Conservation (phyloP, 2,329 filamentous ascomycete species). For the Calonectria pteridis region DNA sequence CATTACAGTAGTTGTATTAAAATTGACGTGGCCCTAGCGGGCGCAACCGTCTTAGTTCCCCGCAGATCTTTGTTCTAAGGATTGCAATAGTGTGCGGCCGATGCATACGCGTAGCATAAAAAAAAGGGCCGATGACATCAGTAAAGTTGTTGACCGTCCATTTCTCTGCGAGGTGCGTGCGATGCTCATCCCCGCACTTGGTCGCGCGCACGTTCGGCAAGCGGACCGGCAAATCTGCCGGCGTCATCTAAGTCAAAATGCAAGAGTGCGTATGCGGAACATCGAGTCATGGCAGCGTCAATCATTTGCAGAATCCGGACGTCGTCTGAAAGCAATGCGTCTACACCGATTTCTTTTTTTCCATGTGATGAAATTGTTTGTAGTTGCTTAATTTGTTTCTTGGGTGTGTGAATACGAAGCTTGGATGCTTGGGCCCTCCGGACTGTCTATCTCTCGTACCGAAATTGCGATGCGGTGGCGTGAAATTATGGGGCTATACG, state of each 20-base stretch:
- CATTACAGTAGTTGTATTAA: not conserved
- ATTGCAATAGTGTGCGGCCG: not conserved
- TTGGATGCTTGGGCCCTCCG: not conserved
- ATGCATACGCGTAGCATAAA: not conserved
- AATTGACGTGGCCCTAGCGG: not conserved
- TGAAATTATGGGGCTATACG: not conserved
- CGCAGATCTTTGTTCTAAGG: not conserved
- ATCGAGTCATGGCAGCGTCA: not conserved
- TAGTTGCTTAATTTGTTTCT: not conserved
- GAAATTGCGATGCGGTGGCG: not conserved
- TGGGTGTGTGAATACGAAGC: not conserved
- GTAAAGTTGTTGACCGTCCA: not conserved
- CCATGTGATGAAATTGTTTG: not conserved
- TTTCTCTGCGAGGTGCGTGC: not conserved
- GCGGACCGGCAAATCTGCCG: not conserved
- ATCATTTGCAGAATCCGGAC: not conserved
- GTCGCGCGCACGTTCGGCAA: not conserved
- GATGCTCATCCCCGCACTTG: not conserved
- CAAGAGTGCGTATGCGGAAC: not conserved
- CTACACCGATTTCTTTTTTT: not conserved
- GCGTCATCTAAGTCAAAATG: no score
- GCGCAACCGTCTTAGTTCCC: not conserved
- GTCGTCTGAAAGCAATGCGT: not conserved
- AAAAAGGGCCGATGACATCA: not conserved
- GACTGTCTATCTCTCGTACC: not conserved